These are phyloP conservation scores for Neurospora sp. DNA, from an alignment of 495 filamentous ascomycete species.

Conservation along the genomic window DNA sequence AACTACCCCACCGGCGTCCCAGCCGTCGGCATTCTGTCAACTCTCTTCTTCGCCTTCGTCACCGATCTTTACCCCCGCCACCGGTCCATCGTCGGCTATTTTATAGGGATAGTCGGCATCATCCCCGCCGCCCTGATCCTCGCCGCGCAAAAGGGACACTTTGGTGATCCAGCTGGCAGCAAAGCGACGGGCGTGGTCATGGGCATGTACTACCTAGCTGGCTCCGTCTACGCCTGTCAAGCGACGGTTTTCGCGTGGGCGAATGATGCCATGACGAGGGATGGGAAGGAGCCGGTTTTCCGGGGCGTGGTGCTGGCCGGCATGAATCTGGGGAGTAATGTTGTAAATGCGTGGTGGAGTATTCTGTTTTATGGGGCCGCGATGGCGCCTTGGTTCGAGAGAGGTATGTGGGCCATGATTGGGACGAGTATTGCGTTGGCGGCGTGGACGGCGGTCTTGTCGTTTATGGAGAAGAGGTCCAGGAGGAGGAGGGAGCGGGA, in stretches of 20 bases:
- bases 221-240: constrained; percentile 48
- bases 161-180: constrained; percentile 19
- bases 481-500: constrained; percentile 13
- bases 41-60: constrained; percentile 45
- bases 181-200: constrained; percentile 24
- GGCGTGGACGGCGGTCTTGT: constrained; percentile 39
- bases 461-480: constrained; percentile 25
- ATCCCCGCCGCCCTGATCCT: constrained; percentile 41
- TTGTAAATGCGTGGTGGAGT: constrained; percentile 54
- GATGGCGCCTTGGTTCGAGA: constrained; percentile 48
- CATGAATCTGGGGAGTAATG: constrained; percentile 51
- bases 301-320: constrained; percentile 42
- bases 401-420: constrained; percentile 53
- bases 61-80: constrained; percentile 42
- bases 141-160: constrained; percentile 25
- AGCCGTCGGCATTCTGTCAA: constrained; percentile 43
- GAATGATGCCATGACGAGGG: constrained; percentile 42
- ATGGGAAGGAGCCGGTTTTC: constrained; percentile 31
- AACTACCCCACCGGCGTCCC: constrained; percentile 42
- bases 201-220: constrained; percentile 46
- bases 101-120: constrained; percentile 40
- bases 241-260: constrained; percentile 54
- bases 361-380: constrained; percentile 51
- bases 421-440: constrained; percentile 40
- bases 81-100: constrained; percentile 45